Base-by-base conservation (phyloP, 805 yeast genomes). In the Suhomyces sp. region DNA sequence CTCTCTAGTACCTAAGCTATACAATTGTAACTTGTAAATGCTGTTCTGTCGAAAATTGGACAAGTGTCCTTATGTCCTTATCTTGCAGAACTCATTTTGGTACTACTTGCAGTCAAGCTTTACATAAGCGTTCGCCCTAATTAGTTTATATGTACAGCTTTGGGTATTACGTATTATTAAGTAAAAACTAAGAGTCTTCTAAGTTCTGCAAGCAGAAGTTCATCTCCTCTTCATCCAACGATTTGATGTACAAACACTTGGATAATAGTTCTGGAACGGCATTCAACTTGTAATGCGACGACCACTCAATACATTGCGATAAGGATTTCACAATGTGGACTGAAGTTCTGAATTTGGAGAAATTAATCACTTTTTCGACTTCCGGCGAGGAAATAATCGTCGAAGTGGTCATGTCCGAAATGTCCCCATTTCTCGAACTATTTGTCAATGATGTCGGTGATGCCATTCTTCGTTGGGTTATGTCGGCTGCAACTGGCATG, bases 261-360 rank as follows among this genome's bases (percentile, higher is more conserved):
- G 96, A 85, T 56, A 93, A 66, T 22, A 91, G 66, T 48, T 89
- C 92, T 10, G 81, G 78, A 49, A 87, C 77, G 2, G 76, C 69
- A 47, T 75, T 67, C 49, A 87, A 71, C 12, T 74, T 63, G 72
- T 90, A 92, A 54, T 86, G 77, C 46, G 78, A 78, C 0, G 96
- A 84, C 91, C 97, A 90, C 62, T 90, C 96, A 48, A 92, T 89
- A 61, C 87, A 82, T 63, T 88, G 88, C 38, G 90, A 80, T 52
- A 92, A 79, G 8, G 86, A 83, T 65, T 88, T 87, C 36, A 90
- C 90, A 47, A 90, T 84, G 55, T 83, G 82, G 4, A 96, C 90
- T 7, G 90, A 79, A 3, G 86, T 84, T 55, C 86, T 78, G 69
- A 88, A 88, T 58, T 90, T 87, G 47, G 87, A 84, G 64, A 92